Conservation (phyloP, 352 stramenopile species). For the Phytophthora colocasiae region DNA sequence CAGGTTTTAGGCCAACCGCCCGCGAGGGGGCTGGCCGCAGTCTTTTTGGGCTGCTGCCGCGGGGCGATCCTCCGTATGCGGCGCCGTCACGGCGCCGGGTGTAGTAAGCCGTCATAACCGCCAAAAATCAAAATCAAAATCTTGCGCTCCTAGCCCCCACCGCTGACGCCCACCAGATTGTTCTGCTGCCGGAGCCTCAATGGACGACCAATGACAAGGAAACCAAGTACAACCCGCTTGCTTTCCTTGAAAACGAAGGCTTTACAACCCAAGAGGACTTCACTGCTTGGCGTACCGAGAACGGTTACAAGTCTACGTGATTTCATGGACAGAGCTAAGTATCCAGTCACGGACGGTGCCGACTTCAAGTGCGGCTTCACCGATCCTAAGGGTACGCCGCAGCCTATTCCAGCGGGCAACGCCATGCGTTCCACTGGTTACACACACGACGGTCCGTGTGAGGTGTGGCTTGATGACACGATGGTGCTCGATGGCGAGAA, state of each 20-base stretch:
- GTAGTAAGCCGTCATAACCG: too few relatives aligned
- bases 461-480: conserved; percentile 44
- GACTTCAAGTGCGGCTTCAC: conserved; percentile 46
- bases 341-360: conserved; percentile 29
- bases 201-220: conserved; percentile 39
- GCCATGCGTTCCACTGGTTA: conserved; percentile 51
- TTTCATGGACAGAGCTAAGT: conserved; percentile 51
- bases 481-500: conserved; percentile 31
- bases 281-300: conserved; percentile 34
- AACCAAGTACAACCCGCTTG: conserved; percentile 51
- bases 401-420: conserved; percentile 39
- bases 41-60: too few relatives aligned
- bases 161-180: conserved; percentile 40
- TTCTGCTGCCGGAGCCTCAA: conserved; percentile 39
- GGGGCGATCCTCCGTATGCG: too few relatives aligned
- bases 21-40: too few relatives aligned
- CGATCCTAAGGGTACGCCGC: conserved; percentile 23
- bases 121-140: too few relatives aligned
- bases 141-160: too few relatives aligned
- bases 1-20: too few relatives aligned
- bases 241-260: conserved; percentile 54
- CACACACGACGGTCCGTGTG: conserved; percentile 47
- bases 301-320: conserved; percentile 47
- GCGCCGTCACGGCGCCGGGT: too few relatives aligned
- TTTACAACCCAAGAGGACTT: conserved; percentile 53